phyloP scores from a whole-genome alignment of 257 asterid species.

The Solanum paucissectum region DNA sequence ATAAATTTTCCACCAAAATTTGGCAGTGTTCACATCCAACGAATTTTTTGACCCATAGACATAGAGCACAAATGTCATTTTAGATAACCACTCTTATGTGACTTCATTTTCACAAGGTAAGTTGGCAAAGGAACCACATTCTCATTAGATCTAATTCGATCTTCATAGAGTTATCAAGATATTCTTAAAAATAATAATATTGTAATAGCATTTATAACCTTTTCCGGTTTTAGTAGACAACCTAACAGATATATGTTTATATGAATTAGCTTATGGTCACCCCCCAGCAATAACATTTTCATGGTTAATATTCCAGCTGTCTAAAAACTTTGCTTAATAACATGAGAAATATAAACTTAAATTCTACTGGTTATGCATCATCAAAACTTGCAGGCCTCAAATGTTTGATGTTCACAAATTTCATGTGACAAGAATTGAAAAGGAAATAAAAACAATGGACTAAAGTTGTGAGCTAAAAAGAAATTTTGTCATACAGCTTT shows the following conservation, averaged over 20 bases:
- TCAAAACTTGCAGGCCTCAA: neutral
- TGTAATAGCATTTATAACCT: neutral
- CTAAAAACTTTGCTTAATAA: neutral
- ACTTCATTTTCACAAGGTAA: neutral
- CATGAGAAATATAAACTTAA: neutral
- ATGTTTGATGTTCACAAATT: neutral
- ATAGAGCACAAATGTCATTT: neutral
- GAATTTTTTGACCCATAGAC: neutral
- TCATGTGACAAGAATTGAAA: neutral
- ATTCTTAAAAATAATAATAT: neutral
- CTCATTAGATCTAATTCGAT: neutral
- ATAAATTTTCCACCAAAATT: neutral
- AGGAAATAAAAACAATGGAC: neutral
- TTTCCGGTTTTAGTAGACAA: neutral
- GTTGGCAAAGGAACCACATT: neutral
- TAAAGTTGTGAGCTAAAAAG: neutral
- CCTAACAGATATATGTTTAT: neutral
- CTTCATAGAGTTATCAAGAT: neutral
- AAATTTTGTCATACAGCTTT: neutral
- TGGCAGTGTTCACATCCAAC: neutral
- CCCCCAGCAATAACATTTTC: neutral
- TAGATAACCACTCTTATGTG: neutral
- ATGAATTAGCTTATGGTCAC: neutral
- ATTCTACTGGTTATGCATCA: neutral
- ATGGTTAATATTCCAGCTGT: neutral